These are phyloP conservation scores for Suillus americanus DNA, from an alignment of 768 basidiomycete genomes.

Conservation along the genomic window DNA sequence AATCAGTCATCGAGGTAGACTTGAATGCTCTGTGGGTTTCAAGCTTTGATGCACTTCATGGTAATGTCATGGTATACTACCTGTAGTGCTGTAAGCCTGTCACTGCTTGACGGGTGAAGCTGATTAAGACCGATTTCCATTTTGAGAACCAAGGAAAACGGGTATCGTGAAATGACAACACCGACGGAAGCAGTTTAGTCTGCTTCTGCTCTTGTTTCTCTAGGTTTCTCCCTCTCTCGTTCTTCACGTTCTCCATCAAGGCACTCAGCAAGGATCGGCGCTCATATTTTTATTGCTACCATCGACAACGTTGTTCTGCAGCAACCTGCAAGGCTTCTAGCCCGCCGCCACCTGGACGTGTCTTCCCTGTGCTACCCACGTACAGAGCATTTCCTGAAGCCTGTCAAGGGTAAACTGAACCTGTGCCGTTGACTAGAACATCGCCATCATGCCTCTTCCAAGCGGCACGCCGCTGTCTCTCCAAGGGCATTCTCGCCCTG, in stretches of 20 bases:
- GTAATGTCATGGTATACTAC: no score
- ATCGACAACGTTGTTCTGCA: constrained; percentile 3
- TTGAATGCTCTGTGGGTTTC: neutral
- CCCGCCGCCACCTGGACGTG: constrained; percentile 3
- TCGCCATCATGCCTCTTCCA: constrained; percentile 64
- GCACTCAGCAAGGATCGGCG: neutral
- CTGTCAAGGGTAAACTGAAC: neutral
- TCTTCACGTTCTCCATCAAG: constrained; percentile 4
- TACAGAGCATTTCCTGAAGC: neutral
- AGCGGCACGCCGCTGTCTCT: constrained; percentile 52
- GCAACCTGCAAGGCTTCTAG: constrained; percentile 1
- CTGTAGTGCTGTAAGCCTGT: no score
- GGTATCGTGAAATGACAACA: constrained; percentile 2
- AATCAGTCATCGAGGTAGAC: neutral
- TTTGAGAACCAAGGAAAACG: constrained; percentile 5
- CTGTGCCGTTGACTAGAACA: neutral
- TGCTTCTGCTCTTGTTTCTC: constrained; percentile 7
- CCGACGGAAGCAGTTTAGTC: constrained; percentile 7
- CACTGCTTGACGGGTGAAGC: no score
- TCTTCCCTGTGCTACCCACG: constrained; percentile 5
- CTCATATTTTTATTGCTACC: neutral
- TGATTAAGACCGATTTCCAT: constrained; percentile 6
- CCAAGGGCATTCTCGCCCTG: constrained; percentile 54
- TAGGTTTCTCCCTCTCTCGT: constrained; percentile 7
- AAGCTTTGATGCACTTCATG: neutral